phyloP scores from a whole-genome alignment of 2,329 filamentous ascomycete species.

The Elsinoe batatas region DNA sequence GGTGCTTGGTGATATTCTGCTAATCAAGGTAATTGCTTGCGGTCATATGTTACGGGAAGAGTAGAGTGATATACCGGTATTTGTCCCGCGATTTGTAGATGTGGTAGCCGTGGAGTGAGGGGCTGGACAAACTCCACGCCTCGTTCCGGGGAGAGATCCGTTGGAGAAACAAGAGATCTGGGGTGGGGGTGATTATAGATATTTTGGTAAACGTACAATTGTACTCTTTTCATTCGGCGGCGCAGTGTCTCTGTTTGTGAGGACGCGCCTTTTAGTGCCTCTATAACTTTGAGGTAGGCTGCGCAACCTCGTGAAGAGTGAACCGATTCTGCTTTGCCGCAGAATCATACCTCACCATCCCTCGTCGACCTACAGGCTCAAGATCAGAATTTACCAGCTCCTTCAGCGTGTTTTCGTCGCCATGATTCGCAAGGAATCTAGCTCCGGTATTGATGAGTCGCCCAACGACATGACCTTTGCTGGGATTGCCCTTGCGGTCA shows the following conservation, averaged over 20 bases:
- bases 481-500: conserved; percentile 40
- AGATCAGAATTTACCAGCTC: conserved; percentile 33
- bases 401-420: conserved; percentile 39
- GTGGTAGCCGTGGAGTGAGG: background rate
- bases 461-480: conserved; percentile 43
- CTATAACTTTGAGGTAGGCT: background rate
- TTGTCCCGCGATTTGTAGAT: background rate
- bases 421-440: conserved; percentile 50
- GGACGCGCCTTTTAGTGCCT: background rate
- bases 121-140: background rate
- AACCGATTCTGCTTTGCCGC: conserved; percentile 33
- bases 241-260: too few species aligned
- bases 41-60: background rate
- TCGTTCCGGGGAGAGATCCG: background rate
- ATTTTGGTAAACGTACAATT: background rate
- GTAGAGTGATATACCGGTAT: background rate
- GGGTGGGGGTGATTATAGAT: background rate
- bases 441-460: conserved; percentile 37
- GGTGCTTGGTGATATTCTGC: background rate
- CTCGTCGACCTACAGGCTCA: conserved; percentile 42
- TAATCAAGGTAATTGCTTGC: background rate
- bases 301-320: conserved; percentile 5
- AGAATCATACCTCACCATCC: conserved; percentile 32
- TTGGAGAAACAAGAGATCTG: background rate
- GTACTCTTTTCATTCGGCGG: background rate